Conservation (phyloP, 2,329 filamentous ascomycete genomes). For the Pezicula carpinea region DNA sequence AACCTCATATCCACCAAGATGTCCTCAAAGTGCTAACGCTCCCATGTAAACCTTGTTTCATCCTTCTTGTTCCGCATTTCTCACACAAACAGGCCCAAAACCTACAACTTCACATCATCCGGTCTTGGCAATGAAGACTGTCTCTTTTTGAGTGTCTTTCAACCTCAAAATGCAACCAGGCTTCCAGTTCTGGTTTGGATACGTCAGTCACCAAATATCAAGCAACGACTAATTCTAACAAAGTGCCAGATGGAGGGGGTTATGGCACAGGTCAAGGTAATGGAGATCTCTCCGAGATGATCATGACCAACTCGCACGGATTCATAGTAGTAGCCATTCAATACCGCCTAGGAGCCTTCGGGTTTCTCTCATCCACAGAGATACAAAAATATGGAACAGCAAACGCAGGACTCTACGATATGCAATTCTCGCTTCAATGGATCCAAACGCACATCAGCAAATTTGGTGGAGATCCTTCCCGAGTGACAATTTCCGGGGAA, state of each 20-base stretch:
- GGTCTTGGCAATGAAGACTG: constrained; percentile 29
- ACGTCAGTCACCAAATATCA: constrained; percentile 15
- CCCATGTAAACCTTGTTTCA: constrained; percentile 26
- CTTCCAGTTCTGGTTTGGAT: constrained; percentile 37
- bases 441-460: constrained; percentile 45
- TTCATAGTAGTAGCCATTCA: constrained; percentile 44
- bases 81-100: background rate
- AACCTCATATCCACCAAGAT: constrained; percentile 24
- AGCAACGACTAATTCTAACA: constrained; percentile 18
- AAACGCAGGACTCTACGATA: constrained; percentile 51
- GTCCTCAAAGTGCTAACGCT: constrained; percentile 32
- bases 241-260: constrained; percentile 33
- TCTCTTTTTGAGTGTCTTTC: constrained; percentile 32
- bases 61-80: background rate
- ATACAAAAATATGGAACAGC: constrained; percentile 34
- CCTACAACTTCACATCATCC: constrained; percentile 10
- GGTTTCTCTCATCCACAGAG: constrained; percentile 42
- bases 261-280: constrained; percentile 25
- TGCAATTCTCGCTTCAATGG: constrained; percentile 47
- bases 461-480: constrained; percentile 48
- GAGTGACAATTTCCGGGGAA: constrained; percentile 51
- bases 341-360: constrained; percentile 43
- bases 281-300: constrained; percentile 34
- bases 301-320: constrained; percentile 42
- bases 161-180: constrained; percentile 28